Base-by-base conservation (phyloP, 2,329 filamentous ascomycete species). In the Fusarium sp. region DNA sequence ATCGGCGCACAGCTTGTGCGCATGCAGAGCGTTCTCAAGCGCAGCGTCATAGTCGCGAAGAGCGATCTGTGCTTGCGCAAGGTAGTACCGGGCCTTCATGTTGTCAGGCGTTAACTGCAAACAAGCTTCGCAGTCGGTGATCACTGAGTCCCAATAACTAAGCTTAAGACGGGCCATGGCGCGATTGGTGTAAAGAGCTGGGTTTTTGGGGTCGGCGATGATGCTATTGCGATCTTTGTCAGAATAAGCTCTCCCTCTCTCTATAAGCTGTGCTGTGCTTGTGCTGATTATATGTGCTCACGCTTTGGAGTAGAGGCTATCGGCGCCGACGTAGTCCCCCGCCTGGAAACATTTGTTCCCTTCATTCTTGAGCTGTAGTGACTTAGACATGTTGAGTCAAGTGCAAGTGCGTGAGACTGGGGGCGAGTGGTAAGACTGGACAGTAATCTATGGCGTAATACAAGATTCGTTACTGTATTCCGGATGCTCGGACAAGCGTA, bases 131-230 rank as follows among this genome's bases (percentile, higher is more conserved):
- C 95, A 95, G 82, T 98, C 95, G 67, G 90, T 85, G 71, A 96
- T 91, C 54, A 92, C 94, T 15, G 87, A 90, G 35, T 93, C 88
- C 89, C 92, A 97, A 75, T 90, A 86, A 68, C 87, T 84, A 28
- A 97, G 88, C 82, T 92, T 93, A 65, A 96, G 86, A 44, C 95
- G 90, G 7, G 92, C 91, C 83, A 97, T 92, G 57, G 95, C 93
- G 60, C 95, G 93, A 83, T 98, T 98, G 42, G 94, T 95, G 83
- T 95, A 98, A 56, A 97, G 88, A 35, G 92, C 86, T 4, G 92
- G 90, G 79, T 97, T 96, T 61, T 86, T 88, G 8, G 93, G 88
- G 82, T 97, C 93, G 79, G 91, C 90, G 76, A 93, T 90, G 75
- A 97, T 95, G 44, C 91, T 94, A 74, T 35, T 42, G 31, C 26